phyloP scores from a whole-genome alignment of 805 yeast species.

The Yamadazyma ubonensis region DNA sequence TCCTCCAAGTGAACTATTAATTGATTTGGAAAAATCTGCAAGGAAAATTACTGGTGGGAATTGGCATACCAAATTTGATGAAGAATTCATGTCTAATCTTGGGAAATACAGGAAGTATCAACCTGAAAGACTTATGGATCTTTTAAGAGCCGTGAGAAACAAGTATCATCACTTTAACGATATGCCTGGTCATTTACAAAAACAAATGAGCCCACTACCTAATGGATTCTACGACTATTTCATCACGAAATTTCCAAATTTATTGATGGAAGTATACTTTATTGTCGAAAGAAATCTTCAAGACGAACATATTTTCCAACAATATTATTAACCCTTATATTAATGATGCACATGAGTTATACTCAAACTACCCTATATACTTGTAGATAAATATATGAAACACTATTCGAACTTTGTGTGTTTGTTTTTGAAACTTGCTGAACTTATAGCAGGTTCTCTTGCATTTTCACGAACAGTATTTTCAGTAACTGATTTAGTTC shows the following conservation, averaged over 20 bases:
- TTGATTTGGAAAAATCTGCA: constrained; percentile 54
- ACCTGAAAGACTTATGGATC: constrained; percentile 74
- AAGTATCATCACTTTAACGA: constrained; percentile 95
- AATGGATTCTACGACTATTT: constrained; percentile 82
- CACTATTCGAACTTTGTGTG: constrained; percentile 34
- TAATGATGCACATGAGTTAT: constrained; percentile 10
- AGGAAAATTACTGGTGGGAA: constrained; percentile 53
- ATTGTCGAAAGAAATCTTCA: constrained; percentile 55
- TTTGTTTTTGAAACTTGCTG: constrained; percentile 34
- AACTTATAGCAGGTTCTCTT: constrained; percentile 39
- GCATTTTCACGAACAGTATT: constrained; percentile 18
- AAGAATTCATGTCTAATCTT: constrained; percentile 72
- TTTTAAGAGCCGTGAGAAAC: constrained; percentile 85
- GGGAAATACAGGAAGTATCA: constrained; percentile 91
- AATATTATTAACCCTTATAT: constrained; percentile 26
- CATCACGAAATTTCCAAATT: constrained; percentile 68
- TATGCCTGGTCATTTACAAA: constrained; percentile 64
- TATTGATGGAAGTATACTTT: constrained; percentile 72
- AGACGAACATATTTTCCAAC: constrained; percentile 61
- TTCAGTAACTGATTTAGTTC: constrained; percentile 22
- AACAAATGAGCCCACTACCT: constrained; percentile 75
- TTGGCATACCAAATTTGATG: constrained; percentile 77
- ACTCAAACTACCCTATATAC: background rate
- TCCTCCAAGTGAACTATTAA: constrained; percentile 64
- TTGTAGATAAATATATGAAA: constrained; percentile 5